Conservation (phyloP, 1,139 yeast genomes). For the Protomyces inouyei region DNA sequence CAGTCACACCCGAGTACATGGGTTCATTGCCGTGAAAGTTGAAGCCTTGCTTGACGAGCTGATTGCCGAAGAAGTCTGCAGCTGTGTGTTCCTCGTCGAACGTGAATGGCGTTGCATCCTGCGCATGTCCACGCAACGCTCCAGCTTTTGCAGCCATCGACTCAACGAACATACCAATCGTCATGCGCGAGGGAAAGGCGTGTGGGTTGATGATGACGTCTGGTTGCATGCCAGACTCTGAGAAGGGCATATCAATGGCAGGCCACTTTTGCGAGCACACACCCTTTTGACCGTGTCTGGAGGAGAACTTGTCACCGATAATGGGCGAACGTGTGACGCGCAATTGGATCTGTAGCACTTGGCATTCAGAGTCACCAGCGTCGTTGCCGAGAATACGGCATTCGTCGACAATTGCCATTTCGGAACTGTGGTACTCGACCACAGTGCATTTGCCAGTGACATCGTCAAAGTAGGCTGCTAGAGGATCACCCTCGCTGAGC, state of each 20-base stretch:
- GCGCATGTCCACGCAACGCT: conserved; percentile 95
- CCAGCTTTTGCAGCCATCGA: conserved; percentile 98
- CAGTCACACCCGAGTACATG: conserved; percentile 97
- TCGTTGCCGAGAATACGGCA: conserved; percentile 90
- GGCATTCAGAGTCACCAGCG: conserved; percentile 64
- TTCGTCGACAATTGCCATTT: conserved; percentile 92
- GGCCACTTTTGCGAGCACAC: conserved; percentile 99
- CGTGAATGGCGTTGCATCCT: conserved; percentile 76
- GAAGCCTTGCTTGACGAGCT: conserved; percentile 78
- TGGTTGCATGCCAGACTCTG: conserved; percentile 93
- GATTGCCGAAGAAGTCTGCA: conserved; percentile 96
- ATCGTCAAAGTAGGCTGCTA: conserved; percentile 88
- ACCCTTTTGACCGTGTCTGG: conserved; percentile 99
- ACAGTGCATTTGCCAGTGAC: conserved; percentile 85
- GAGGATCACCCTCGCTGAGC: conserved; percentile 94
- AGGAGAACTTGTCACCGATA: conserved; percentile 96
- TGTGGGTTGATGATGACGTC: conserved; percentile 97
- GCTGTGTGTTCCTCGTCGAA: conserved; percentile 91
- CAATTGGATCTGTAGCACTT: conserved; percentile 78
- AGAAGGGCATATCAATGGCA: conserved; percentile 91
- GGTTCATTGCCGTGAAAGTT: conserved; percentile 99
- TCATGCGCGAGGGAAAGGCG: conserved; percentile 99
- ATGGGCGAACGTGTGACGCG: conserved; percentile 87
- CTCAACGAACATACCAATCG: conserved; percentile 99
- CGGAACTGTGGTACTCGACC: conserved; percentile 88